Base-by-base conservation (phyloP, 2,329 filamentous ascomycete genomes). In the Cytospora paraplurivora region DNA sequence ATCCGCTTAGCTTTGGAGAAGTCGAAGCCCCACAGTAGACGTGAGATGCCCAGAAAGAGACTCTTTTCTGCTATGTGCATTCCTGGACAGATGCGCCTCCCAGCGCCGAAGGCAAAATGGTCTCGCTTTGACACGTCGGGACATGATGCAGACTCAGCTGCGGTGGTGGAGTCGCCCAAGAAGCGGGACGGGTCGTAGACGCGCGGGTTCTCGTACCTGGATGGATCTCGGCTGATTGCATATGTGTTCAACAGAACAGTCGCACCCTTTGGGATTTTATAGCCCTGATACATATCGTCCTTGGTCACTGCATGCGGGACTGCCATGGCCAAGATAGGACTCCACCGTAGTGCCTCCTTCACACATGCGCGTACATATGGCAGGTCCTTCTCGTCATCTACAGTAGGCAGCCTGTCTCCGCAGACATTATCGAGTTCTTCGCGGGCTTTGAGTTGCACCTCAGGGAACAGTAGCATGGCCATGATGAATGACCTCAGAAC, bases 61-160 rank as follows among this genome's bases (percentile, higher is more conserved):
- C 74, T 78, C 13, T 77, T 75, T 66, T 82, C 80, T 8, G 79
- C 78, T 1, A 83, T 73, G 56, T 81, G 78, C 5, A 78, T 77
- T 0, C 80, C 79, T 2, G 76, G 77, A 67, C 79, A 82, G 32
- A 80, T 76, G 8, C 79, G 73, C 3, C 79, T 72, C 2, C 79
- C 79, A 21, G 73, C 72, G 8, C 78, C 77, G 66, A 80, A 81
- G 1, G 73, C 71, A 66, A 79, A 82, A 66, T 81, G 79, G 59
- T 77, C 74, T 12, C 74, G 72, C 50, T 55, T 57, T 17, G 67
- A 66, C 10, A 71, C 71, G 49, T 75, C 71, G 27, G 69, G 54
- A 17, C 70, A 69, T 0, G 60, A 64, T 6, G 55, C 55, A 57
- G 70, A 70, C 47, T 69, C 69, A 33, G 64, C 47, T 27, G 65